Evolutionary conservation across 495 filamentous ascomycete species (phyloP), one percentile per base, ranked within the genome.

Genomic region (Pseudotulostoma volvatum): DNA sequence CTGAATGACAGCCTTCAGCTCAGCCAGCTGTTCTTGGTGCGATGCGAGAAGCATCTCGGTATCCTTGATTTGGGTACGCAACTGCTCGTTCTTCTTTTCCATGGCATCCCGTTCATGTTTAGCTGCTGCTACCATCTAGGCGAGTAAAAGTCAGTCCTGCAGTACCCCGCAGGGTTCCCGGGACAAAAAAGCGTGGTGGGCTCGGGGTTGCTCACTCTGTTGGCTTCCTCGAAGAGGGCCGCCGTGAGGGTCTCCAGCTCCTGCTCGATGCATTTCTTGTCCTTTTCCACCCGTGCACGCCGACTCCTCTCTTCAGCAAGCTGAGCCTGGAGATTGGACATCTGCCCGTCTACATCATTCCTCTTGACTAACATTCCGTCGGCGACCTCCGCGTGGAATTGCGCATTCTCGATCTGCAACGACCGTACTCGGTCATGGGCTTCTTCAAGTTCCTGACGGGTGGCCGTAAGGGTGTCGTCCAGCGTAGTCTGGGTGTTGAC

Each of bases 401-500:
- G 72, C 44, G 80, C 64, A 39, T 75, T 75, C 41, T 72, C 64
- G 7, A 61, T 59, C 56, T 93, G 81, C 25, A 94, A 59, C 34
- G 76, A 63, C 38, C 62, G 68, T 33, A 94, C 63, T 54, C 67
- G 72, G 35, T 76, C 71, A 41, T 69, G 70, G 3, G 85, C 73
- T n/a, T 68, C 51, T 36, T 93, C 85, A 37, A 97, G 52, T 49
- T 94, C 84, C 53, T 88, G 77, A 13, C 82, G 73, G 17, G 88
- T 82, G 17, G 69, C 76, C 37, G 81, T 77, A 34, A 97, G 67
- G 20, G 73, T 81, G 51, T 97, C 90, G 50, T 97, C 90, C 18
- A 97, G 66, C 19, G 67, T 81, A 3, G 90, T 95, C 62, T 96
- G 92, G 51, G 90, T 82, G 53, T 97, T 97, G 57, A 97, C 95